Conservation (phyloP, 768 basidiomycete species). For the Leucosporidium yakuticum region DNA sequence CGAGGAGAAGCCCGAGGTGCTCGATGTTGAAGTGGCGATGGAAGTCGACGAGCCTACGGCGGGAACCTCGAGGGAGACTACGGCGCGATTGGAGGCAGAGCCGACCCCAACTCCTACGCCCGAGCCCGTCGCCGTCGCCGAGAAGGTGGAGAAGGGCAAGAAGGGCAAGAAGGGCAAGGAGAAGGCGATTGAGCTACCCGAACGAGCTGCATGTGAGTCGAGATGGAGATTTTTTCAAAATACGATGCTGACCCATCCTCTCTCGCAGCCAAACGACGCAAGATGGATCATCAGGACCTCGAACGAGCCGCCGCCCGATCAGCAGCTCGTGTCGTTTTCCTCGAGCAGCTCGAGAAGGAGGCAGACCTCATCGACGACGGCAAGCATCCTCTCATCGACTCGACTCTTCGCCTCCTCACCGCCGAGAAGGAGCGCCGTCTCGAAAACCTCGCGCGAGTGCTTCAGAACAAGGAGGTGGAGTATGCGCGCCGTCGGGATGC, state of each 20-base stretch:
- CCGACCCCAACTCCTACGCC: neutral
- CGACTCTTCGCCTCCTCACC: neutral
- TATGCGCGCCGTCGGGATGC: neutral
- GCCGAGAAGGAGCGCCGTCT: conserved; percentile 18
- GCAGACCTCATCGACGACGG: neutral
- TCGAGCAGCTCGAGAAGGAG: conserved; percentile 22
- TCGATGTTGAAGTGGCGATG: neutral
- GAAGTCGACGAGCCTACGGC: neutral
- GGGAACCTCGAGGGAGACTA: neutral
- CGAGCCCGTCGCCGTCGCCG: neutral
- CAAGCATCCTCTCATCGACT: conserved; percentile 17
- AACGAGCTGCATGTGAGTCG: no score
- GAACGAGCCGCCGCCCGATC: conserved; percentile 7
- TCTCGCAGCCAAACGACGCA: conserved; percentile 14
- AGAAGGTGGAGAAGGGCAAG: conserved; percentile 8
- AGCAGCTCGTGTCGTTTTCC: neutral
- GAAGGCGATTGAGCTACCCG: neutral
- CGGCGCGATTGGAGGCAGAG: neutral
- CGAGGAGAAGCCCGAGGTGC: neutral
- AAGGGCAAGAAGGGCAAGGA: neutral
- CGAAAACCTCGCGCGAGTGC: neutral
- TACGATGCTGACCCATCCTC: neutral
- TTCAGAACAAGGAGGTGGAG: conserved; percentile 11
- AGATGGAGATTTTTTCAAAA: no score
- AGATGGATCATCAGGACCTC: conserved; percentile 1